phyloP scores from a whole-genome alignment of 495 filamentous ascomycete species.

The Aspergillus homomorphus region DNA sequence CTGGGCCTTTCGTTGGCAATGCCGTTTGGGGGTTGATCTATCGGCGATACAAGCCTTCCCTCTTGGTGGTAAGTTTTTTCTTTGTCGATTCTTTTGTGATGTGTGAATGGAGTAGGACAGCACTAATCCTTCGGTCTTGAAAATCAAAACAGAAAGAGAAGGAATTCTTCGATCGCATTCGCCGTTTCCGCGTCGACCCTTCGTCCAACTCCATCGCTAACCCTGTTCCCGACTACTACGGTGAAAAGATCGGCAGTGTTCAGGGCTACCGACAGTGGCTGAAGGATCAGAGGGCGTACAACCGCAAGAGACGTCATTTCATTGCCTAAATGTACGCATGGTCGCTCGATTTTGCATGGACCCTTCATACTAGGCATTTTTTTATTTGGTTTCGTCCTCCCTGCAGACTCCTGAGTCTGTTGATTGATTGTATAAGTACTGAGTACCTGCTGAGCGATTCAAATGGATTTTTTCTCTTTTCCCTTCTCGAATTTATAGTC shows the following conservation, averaged over 20 bases:
- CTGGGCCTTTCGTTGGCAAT: constrained; percentile 76
- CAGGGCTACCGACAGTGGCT: constrained; percentile 89
- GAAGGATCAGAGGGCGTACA: constrained; percentile 96
- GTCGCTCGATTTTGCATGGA: constrained; percentile 2
- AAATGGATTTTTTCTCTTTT: neutral
- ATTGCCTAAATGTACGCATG: constrained; percentile 29
- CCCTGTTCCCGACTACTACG: constrained; percentile 68
- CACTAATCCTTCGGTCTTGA: too few relatives aligned
- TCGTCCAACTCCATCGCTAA: constrained; percentile 63
- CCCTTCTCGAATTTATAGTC: neutral
- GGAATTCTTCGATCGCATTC: constrained; percentile 85
- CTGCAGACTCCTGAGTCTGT: neutral
- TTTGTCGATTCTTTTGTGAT: neutral
- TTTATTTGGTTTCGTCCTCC: constrained; percentile 12
- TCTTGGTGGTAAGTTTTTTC: constrained; percentile 56
- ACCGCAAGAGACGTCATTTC: constrained; percentile 77
- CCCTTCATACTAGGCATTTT: constrained; percentile 6
- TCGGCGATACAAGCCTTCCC: constrained; percentile 59
- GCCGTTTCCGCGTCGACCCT: constrained; percentile 86
- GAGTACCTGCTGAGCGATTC: neutral
- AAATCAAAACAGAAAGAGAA: constrained; percentile 95
- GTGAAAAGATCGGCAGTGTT: constrained; percentile 95
- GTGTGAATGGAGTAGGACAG: too few relatives aligned
- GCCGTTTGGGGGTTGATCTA: constrained; percentile 70
- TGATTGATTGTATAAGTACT: neutral